phyloP scores from a whole-genome alignment of 257 asterid species.

The Cinchona pubescens region DNA sequence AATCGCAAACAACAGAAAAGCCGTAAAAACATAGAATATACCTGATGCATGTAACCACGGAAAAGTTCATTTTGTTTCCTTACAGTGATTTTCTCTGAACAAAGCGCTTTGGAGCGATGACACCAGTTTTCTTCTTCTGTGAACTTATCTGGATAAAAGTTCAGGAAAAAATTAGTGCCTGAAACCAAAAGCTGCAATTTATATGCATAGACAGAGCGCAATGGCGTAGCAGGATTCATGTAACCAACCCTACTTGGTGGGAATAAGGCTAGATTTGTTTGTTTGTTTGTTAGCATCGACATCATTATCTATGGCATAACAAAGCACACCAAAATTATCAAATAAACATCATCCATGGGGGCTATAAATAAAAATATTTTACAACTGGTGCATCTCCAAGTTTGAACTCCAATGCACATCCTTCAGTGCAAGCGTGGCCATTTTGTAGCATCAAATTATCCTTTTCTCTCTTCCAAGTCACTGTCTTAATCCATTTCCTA shows the following conservation, averaged over 20 bases:
- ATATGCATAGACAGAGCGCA: neutral
- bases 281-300: no score
- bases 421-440: neutral
- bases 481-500: neutral
- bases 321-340: neutral
- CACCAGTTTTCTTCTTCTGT: conserved; percentile 89
- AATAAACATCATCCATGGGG: neutral
- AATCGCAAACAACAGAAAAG: neutral
- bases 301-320: neutral
- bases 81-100: conserved; percentile 71
- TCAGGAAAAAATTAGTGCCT: conserved; percentile 6
- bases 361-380: neutral
- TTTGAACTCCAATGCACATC: neutral
- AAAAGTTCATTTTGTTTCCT: conserved; percentile 69
- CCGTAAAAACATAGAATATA: conserved; percentile 17
- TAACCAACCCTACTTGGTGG: no score
- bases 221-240: no score
- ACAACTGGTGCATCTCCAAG: neutral
- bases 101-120: conserved; percentile 78
- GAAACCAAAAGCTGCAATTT: neutral
- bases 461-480: neutral
- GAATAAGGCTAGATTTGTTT: no score
- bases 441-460: neutral
- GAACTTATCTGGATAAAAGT: conserved; percentile 55
- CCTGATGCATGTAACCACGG: conserved; percentile 90